These are phyloP conservation scores for Trichocomaceae sp. DNA, from an alignment of 2,329 filamentous ascomycete genomes.

Conservation along the genomic window DNA sequence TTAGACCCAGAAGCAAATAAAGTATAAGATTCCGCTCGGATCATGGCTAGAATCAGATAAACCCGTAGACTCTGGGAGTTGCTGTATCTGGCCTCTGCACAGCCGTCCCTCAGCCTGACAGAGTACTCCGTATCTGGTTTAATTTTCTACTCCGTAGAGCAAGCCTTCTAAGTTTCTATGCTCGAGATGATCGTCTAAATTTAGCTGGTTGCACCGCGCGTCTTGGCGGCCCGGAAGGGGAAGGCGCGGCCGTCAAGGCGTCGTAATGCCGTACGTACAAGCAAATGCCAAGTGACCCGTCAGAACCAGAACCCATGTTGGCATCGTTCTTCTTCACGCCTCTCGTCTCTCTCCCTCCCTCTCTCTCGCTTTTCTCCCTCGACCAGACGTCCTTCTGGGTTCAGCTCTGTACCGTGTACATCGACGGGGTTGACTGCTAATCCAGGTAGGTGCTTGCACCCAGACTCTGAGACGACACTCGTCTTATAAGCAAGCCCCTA, in stretches of 20 bases:
- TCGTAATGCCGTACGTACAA: conserved; percentile 6
- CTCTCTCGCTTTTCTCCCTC: neutral
- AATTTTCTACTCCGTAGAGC: too few species aligned
- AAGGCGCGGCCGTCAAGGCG: conserved; percentile 8
- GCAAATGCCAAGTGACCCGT: neutral
- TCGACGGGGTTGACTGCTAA: neutral
- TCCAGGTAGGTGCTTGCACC: neutral
- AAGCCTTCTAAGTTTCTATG: too few species aligned
- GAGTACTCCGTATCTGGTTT: too few species aligned
- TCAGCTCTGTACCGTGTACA: too few species aligned
- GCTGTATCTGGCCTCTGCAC: too few species aligned
- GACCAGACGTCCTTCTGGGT: too few species aligned
- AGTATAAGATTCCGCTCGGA: neutral
- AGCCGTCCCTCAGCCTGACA: too few species aligned
- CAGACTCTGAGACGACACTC: neutral
- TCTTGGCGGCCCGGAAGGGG: conserved; percentile 9
- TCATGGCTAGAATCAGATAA: neutral
- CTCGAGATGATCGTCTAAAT: neutral
- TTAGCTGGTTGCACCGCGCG: conserved; percentile 4
- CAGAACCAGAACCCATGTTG: neutral
- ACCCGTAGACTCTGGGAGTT: neutral
- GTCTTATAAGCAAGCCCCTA: neutral
- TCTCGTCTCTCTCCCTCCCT: too few species aligned
- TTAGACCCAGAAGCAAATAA: neutral
- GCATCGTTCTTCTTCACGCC: too few species aligned